Evolutionary conservation across 345 rosid genomes (phyloP), one percentile per base, ranked within the genome.

Genomic region (Gossypium australe): DNA sequence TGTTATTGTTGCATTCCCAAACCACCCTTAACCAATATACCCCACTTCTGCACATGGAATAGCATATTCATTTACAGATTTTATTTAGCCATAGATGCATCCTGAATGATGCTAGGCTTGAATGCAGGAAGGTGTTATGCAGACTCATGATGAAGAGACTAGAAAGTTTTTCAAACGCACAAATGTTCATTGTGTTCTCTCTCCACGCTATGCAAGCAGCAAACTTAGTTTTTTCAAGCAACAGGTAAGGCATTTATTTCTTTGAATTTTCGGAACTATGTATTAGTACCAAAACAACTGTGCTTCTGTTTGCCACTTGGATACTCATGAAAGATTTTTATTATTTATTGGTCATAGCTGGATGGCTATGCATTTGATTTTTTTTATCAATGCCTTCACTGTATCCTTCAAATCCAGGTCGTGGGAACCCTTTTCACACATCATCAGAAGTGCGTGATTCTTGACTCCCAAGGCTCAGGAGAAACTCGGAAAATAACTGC

Each of bases 61-160:
- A 51, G 16, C 18, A 2, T 63, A 51, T 70, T 22, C 38, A 11
- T n/a, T 29, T 11, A 59, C 18, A 44, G 8, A 11, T 59, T 74
- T 27, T 38, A 43, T 58, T 78, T 49, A 17, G 45, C 51, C 74
- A 60, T 67, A 9, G 22, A 44, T 67, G 75, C 56, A 72, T 52
- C 20, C 3, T 68, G 25, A 68, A 51, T 60, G 67, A 71, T 79
- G 70, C 14, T 49, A 52, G 22, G 60, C 69, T 74, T 72, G 78
- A 22, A 27, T 73, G 65, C 80, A 90, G 92, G 91, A 84, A 60
- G 95, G 95, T 18, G 88, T 90, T 17, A 90, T 88, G 92, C 91
- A 87, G 86, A 90, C 95, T 17, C 95, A 88, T 79, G 92, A 90
- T 59, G 95, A 90, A 86, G 89, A 88, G 83, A 83, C 92, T 6